These are phyloP conservation scores for Maudiozyma turicensis DNA, from an alignment of 805 yeast species.

Conservation along the genomic window DNA sequence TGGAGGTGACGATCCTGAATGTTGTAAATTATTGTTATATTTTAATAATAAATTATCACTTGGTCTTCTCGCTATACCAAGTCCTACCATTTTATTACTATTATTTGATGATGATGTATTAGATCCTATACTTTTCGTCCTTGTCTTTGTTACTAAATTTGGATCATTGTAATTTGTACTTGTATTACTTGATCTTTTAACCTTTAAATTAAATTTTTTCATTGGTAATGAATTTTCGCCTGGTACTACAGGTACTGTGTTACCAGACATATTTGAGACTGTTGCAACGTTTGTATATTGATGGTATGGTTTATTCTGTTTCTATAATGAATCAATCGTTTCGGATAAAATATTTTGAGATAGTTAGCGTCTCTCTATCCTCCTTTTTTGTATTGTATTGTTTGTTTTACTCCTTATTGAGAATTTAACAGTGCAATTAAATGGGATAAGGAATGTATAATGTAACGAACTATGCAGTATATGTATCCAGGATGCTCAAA, in stretches of 20 bases:
- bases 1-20: background rate
- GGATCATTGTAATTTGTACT: background rate
- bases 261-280: background rate
- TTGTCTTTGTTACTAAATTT: background rate
- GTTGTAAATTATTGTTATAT: background rate
- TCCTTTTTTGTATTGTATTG: too few relatives aligned
- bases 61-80: conserved; percentile 26
- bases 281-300: background rate
- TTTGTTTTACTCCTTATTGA: too few relatives aligned
- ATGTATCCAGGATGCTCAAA: too few relatives aligned
- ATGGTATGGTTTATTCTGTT: too few relatives aligned
- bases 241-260: background rate
- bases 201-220: conserved; percentile 1
- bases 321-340: too few relatives aligned
- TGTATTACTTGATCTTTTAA: background rate
- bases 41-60: conserved; percentile 25
- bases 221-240: background rate
- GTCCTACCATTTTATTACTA: conserved; percentile 14
- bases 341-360: too few relatives aligned
- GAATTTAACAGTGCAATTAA: too few relatives aligned
- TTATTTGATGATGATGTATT: background rate
- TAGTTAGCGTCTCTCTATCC: too few relatives aligned
- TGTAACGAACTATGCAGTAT: too few relatives aligned
- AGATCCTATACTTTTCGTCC: background rate
- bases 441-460: too few relatives aligned